A percentile compares a stretch with the other conserved stretches of the same genome.
These are phyloP conservation scores for Diaporthe sp. DNA, from an alignment of 2,329 filamentous ascomycete genomes.

Conservation along the genomic window DNA sequence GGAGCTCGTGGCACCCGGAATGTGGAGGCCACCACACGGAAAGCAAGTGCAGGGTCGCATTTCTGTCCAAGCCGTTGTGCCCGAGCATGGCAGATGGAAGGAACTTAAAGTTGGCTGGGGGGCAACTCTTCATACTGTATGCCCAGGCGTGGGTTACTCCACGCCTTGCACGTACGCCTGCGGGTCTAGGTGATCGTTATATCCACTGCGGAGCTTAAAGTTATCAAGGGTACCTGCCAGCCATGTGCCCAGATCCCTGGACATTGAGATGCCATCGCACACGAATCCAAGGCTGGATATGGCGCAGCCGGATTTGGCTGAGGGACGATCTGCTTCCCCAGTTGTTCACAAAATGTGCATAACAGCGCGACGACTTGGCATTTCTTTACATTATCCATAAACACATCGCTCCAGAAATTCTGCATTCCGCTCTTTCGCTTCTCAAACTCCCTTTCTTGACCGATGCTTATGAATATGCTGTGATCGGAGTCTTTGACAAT, in stretches of 20 bases:
- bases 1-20: background rate
- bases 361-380: background rate
- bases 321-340: slow-evolving; percentile 1
- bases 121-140: background rate
- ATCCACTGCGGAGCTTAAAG: slow-evolving; percentile 26
- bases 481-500: background rate
- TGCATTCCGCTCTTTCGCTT: slow-evolving; percentile 1
- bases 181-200: slow-evolving; percentile 28
- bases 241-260: slow-evolving; percentile 29
- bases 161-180: background rate
- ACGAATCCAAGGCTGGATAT: slow-evolving; percentile 2
- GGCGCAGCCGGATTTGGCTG: background rate
- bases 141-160: background rate
- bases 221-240: slow-evolving; percentile 16
- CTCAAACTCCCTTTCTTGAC: background rate
- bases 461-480: slow-evolving; percentile 20
- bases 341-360: slow-evolving; percentile 1
- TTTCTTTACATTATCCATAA: background rate
- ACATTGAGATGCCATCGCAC: slow-evolving; percentile 2
- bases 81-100: background rate
- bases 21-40: background rate
- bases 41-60: background rate
- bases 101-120: background rate
- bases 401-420: background rate
- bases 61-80: background rate